phyloP scores from a whole-genome alignment of 306 rosid species.

The Sicyos edulis region DNA sequence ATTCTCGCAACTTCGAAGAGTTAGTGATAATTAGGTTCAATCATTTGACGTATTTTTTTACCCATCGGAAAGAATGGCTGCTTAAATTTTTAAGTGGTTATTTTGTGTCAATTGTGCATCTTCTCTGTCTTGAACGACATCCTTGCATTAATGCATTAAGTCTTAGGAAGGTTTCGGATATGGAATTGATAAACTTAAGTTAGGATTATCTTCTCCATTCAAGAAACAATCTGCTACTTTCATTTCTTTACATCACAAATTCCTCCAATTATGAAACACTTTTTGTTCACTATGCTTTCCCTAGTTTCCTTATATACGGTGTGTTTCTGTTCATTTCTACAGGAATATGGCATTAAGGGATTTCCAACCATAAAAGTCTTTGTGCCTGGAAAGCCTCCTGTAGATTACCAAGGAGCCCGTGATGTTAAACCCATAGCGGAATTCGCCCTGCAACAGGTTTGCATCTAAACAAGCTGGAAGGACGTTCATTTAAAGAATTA shows the following conservation, averaged over 20 bases:
- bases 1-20: not conserved
- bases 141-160: not conserved
- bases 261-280: not conserved
- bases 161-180: not conserved
- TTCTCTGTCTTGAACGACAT: slow-evolving; percentile 9
- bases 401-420: slow-evolving; percentile 91
- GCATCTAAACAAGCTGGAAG: slow-evolving; percentile 6
- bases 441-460: slow-evolving; percentile 85
- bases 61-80: not conserved
- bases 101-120: not conserved
- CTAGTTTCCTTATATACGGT: not conserved
- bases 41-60: not conserved
- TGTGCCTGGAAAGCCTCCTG: slow-evolving; percentile 78
- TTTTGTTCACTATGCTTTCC: not conserved
- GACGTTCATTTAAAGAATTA: not conserved
- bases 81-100: not conserved
- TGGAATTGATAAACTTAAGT: not conserved
- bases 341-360: slow-evolving; percentile 92
- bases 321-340: slow-evolving; percentile 16
- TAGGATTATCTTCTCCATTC: not conserved
- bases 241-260: slow-evolving; percentile 3
- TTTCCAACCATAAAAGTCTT: slow-evolving; percentile 93
- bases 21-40: too few species aligned
- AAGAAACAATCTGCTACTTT: not conserved
- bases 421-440: slow-evolving; percentile 87